Evolutionary conservation across 371 early-diverging fungal species (phyloP).

Genomic region (Mortierella sp.): DNA sequence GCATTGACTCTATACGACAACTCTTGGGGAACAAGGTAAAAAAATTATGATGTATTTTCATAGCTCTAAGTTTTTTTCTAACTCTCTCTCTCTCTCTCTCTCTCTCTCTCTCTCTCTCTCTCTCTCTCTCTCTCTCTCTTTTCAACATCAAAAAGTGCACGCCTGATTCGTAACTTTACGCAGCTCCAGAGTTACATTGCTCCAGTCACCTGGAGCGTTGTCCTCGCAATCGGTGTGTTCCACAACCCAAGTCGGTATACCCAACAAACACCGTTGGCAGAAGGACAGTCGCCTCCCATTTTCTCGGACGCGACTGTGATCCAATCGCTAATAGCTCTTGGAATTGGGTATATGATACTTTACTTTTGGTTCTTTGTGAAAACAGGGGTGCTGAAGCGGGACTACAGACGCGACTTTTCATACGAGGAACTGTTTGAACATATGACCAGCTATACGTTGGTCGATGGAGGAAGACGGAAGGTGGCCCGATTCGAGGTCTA

Average conservation of each 20-base stretch:
- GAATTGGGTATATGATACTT: constrained; percentile 7
- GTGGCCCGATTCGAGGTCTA: constrained; percentile 44
- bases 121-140: neutral
- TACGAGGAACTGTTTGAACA: constrained; percentile 49
- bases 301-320: constrained; percentile 22
- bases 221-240: constrained; percentile 23
- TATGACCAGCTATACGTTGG: constrained; percentile 37
- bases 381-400: constrained; percentile 29
- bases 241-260: constrained; percentile 33
- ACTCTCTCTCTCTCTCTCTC: neutral
- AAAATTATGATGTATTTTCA: neutral
- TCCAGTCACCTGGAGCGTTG: constrained; percentile 32
- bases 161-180: constrained; percentile 44
- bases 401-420: constrained; percentile 44
- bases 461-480: constrained; percentile 33
- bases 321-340: constrained; percentile 8
- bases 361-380: constrained; percentile 37
- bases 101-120: neutral
- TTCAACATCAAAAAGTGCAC: constrained; percentile 19
- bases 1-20: constrained; percentile 68
- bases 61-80: neutral
- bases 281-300: constrained; percentile 24
- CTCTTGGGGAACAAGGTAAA: constrained; percentile 66
- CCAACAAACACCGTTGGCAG: constrained; percentile 10
- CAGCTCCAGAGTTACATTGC: constrained; percentile 49